Evolutionary conservation across 2,329 filamentous ascomycete species (phyloP).

Genomic region (Trichoderma afroharzianum): DNA sequence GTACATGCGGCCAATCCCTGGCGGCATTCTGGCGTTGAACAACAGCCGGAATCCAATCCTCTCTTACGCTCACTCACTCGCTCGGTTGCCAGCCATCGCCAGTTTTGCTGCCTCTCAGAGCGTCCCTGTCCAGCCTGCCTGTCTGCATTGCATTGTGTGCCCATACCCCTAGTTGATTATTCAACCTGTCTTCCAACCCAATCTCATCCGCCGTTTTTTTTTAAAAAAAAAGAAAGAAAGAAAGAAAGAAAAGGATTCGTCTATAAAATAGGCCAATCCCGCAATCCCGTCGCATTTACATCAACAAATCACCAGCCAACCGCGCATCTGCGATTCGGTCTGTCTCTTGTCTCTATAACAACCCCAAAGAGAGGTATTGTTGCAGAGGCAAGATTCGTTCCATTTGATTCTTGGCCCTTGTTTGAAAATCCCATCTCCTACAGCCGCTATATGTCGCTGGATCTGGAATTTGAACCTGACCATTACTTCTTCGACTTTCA

Average conservation of each 20-base stretch:
- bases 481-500: background rate
- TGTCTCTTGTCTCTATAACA: background rate
- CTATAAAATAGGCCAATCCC: background rate
- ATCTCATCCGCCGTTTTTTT: background rate
- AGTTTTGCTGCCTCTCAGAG: background rate
- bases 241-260: background rate
- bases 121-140: background rate
- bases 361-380: background rate
- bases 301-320: background rate
- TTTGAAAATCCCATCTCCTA: background rate
- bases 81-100: background rate
- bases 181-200: background rate
- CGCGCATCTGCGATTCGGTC: background rate
- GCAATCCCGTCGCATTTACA: background rate
- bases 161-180: background rate
- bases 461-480: background rate
- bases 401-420: background rate
- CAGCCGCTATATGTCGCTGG: background rate
- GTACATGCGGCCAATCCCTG: background rate
- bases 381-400: background rate
- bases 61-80: background rate
- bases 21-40: slow-evolving; percentile 7
- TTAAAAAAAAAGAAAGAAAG: too few species aligned
- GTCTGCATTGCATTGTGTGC: background rate
- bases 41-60: background rate